Base-by-base conservation (phyloP, 441 rosid genomes). In the Omphalea diandra region DNA sequence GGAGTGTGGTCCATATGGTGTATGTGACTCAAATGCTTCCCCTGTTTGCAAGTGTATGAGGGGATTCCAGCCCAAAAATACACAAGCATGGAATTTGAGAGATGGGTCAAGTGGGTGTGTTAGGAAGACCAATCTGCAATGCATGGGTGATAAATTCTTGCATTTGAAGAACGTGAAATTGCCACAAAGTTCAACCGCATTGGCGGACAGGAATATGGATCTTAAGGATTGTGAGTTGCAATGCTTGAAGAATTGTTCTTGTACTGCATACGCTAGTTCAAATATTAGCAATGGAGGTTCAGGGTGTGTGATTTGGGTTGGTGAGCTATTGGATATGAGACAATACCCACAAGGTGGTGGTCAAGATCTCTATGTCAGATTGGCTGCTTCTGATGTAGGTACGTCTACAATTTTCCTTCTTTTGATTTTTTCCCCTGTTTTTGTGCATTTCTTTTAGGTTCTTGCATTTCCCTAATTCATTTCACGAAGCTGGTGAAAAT, bases 51-150 rank as follows among this genome's bases (percentile, higher is more conserved):
- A 84, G 26, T 93, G 97, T 65, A 73, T 81, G 0, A 65, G 7
- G 52, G 98, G 98, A 43, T 90, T 92, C 59, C 41, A 70, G 36
- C 93, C 96, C 1, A 83, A 47, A 75, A 88, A 83, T 52, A 78
- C 69, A 18, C 77, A 79, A 71, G 89, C 86, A 0, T 86, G 98
- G 97, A 68, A 32, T 49, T 68, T 92, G 17, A 76, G 96, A 65
- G 89, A 86, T 50, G 94, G 97, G 20, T 82, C 93, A 0, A 78
- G 17, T 27, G 98, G 97, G 79, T 93, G 98, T 61, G 71, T 76
- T 5, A 79, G 96, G 77, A 81, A 77, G 62, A 88, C 86, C 24
- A 43, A 52, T 0, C 56, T 88, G 76, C 76, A 77, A 1, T 90
- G 97, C 56, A 3, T 18, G 10, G 73, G 69, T 7, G 93, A 89